phyloP scores from a whole-genome alignment of 2,329 filamentous ascomycete species.

The Xylaria sp. region DNA sequence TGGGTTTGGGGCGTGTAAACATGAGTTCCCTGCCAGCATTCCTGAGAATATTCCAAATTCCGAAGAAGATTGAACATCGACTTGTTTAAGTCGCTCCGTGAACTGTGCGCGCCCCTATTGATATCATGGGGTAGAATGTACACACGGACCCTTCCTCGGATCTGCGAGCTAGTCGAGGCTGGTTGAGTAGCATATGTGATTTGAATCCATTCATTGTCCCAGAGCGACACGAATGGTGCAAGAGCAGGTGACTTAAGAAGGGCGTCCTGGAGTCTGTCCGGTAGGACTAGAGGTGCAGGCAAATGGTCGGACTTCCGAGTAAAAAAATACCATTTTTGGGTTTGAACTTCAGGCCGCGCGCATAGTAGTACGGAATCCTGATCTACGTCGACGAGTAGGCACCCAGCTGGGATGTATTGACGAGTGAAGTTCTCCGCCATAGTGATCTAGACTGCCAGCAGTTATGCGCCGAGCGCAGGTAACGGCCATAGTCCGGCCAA shows the following conservation, averaged over 20 bases:
- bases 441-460: neutral
- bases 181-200: slow-evolving; percentile 46
- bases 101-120: slow-evolving; percentile 57
- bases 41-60: slow-evolving; percentile 59
- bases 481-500: neutral
- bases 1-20: slow-evolving; percentile 20
- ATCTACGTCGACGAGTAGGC: slow-evolving; percentile 41
- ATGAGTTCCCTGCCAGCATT: slow-evolving; percentile 60
- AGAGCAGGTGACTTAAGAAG: slow-evolving; percentile 40
- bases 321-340: slow-evolving; percentile 41
- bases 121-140: slow-evolving; percentile 72
- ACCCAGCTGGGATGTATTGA: slow-evolving; percentile 50
- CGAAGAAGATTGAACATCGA: slow-evolving; percentile 56
- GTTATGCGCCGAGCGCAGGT: neutral
- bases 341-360: slow-evolving; percentile 19
- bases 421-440: slow-evolving; percentile 29
- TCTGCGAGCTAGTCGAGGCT: slow-evolving; percentile 11
- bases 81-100: slow-evolving; percentile 53
- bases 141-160: slow-evolving; percentile 53
- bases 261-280: slow-evolving; percentile 34
- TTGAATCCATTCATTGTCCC: slow-evolving; percentile 49
- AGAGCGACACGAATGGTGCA: slow-evolving; percentile 40
- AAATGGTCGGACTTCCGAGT: slow-evolving; percentile 29
- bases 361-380: slow-evolving; percentile 20
- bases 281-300: slow-evolving; percentile 11